A percentile compares a stretch with the other conserved stretches of the same genome.
Evolutionary conservation across 2,329 filamentous ascomycete genomes (phyloP).

Genomic region (Aspergillus pseudoglaucus): DNA sequence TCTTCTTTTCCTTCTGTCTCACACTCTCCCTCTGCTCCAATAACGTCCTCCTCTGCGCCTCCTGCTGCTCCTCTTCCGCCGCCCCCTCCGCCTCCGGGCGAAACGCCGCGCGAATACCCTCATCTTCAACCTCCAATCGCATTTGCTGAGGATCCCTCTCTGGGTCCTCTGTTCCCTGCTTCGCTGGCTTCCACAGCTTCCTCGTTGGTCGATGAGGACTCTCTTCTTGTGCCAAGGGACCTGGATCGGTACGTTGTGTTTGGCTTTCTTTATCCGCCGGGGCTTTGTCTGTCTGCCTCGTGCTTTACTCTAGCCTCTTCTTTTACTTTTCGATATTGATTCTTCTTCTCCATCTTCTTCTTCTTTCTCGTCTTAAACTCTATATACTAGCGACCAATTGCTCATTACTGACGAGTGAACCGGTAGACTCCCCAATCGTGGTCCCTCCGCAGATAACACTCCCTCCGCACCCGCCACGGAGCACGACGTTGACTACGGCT

Average conservation of each 20-base stretch:
- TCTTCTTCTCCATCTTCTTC: neutral
- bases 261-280: slow-evolving; percentile 3
- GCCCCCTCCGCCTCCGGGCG: slow-evolving; percentile 12
- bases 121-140: slow-evolving; percentile 1
- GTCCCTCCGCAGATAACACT: slow-evolving; percentile 27
- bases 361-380: neutral
- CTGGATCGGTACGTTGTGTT: slow-evolving; percentile 33
- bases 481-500: slow-evolving; percentile 23
- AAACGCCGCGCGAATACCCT: slow-evolving; percentile 12
- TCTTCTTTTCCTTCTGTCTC: neutral
- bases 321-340: neutral
- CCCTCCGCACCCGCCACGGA: slow-evolving; percentile 16
- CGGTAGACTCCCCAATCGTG: slow-evolving; percentile 35
- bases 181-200: slow-evolving; percentile 18
- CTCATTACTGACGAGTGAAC: neutral
- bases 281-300: slow-evolving; percentile 1
- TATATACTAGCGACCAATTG: neutral
- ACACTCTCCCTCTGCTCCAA: slow-evolving; percentile 31
- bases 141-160: neutral
- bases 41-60: slow-evolving; percentile 17
- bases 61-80: slow-evolving; percentile 17
- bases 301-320: neutral
- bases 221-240: slow-evolving; percentile 29
- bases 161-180: slow-evolving; percentile 8
- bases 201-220: slow-evolving; percentile 19